Conservation (phyloP, 140 eudicot genomes). For the Flaveria floridana region DNA sequence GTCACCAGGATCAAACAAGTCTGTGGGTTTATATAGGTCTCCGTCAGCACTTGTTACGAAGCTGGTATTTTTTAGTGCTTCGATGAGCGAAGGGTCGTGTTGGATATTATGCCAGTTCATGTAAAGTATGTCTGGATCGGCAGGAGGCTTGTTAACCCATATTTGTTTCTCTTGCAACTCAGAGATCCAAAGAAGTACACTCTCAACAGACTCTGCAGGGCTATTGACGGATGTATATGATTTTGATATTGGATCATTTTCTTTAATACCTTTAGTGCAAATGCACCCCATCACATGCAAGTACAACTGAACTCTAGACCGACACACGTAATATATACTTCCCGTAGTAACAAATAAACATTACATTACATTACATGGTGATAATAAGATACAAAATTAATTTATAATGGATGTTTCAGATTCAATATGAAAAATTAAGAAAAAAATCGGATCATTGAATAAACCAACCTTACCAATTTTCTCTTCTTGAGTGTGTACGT, state of each 20-base stretch:
- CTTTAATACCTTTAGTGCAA: not conserved
- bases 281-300: not conserved
- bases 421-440: not conserved
- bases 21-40: slow-evolving; percentile 55
- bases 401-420: not conserved
- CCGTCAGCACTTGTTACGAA: slow-evolving; percentile 65
- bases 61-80: slow-evolving; percentile 58
- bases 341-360: no score
- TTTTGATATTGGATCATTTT: no score
- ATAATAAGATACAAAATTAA: no score
- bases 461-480: no score
- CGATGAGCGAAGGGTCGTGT: slow-evolving; percentile 51
- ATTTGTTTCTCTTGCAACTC: not conserved
- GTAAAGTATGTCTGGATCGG: slow-evolving; percentile 30
- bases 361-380: no score
- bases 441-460: no score
- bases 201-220: not conserved
- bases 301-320: no score
- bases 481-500: no score
- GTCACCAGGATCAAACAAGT: slow-evolving; percentile 75
- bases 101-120: slow-evolving; percentile 69
- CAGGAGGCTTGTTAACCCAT: slow-evolving; percentile 37
- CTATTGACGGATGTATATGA: not conserved
- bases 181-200: not conserved
- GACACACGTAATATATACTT: no score